Percentiles rank a stretch among this genome's conserved stretches.
Conservation (phyloP, 345 rosid genomes). For the Citrus medica region DNA sequence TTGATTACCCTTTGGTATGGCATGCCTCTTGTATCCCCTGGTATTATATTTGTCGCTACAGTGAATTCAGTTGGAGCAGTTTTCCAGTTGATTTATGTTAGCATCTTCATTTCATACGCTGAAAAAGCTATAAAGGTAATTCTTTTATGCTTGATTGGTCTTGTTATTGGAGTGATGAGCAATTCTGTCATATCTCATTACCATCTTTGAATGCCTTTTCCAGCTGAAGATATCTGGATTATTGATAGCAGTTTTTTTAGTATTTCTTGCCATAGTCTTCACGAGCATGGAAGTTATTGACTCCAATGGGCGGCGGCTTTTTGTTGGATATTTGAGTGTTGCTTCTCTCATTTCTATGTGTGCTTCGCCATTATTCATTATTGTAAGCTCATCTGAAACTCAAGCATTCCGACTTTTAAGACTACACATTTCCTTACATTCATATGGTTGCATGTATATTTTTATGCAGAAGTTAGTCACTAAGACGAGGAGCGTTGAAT, state of each 20-base stretch:
- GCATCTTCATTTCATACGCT: slow-evolving; percentile 39
- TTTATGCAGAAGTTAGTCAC: slow-evolving; percentile 42
- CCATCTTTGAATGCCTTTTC: background rate
- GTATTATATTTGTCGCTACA: slow-evolving; percentile 42
- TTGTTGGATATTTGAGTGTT: slow-evolving; percentile 48
- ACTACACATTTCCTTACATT: background rate
- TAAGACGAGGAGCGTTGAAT: slow-evolving; percentile 45
- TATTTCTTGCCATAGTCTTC: slow-evolving; percentile 26
- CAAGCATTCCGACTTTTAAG: background rate
- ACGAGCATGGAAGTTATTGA: slow-evolving; percentile 30
- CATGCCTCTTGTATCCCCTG: slow-evolving; percentile 39
- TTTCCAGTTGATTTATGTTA: slow-evolving; percentile 42
- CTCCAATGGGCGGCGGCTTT: slow-evolving; percentile 25
- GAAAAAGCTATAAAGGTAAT: slow-evolving; percentile 34
- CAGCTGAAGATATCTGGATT: slow-evolving; percentile 50
- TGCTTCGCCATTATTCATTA: slow-evolving; percentile 46
- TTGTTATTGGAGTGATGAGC: background rate
- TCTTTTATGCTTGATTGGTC: background rate
- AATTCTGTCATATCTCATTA: background rate
- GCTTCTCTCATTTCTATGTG: slow-evolving; percentile 54
- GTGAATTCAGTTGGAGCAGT: slow-evolving; percentile 47
- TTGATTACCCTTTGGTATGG: slow-evolving; percentile 61
- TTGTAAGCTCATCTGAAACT: slow-evolving; percentile 28
- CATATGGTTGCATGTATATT: background rate
- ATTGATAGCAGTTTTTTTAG: slow-evolving; percentile 23